Conservation (phyloP, 140 eudicot species). For the Cichorium intybus region DNA sequence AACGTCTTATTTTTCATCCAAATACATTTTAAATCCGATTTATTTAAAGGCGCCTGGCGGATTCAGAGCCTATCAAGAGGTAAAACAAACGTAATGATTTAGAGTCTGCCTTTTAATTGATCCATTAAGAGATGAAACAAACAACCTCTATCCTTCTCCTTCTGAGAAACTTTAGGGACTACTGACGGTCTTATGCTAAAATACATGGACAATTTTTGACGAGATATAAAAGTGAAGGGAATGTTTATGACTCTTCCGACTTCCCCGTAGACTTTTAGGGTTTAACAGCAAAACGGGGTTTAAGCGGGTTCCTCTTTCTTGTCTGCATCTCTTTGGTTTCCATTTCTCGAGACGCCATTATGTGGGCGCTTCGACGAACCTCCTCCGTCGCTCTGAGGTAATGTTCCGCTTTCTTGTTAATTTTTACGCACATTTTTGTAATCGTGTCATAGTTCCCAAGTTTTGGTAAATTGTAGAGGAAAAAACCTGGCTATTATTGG, state of each 20-base stretch:
- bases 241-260: not conserved
- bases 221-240: not conserved
- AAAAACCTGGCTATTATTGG: not conserved
- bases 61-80: too few species aligned
- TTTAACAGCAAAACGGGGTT: constrained; percentile 30
- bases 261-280: constrained; percentile 25
- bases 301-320: constrained; percentile 7
- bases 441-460: not conserved
- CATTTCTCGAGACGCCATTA: constrained; percentile 10
- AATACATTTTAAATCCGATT: too few species aligned
- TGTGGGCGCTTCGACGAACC: constrained; percentile 34
- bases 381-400: constrained; percentile 26
- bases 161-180: not conserved
- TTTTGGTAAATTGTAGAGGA: not conserved
- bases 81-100: too few species aligned
- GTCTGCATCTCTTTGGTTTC: constrained; percentile 10
- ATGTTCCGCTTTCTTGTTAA: not conserved
- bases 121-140: too few species aligned
- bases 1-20: too few species aligned
- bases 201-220: not conserved
- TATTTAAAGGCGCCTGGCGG: too few species aligned
- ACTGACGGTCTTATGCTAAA: not conserved
- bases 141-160: too few species aligned
- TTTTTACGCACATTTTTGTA: not conserved
- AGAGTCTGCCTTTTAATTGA: too few species aligned